Evolutionary conservation across 768 basidiomycete species (phyloP), one percentile per base, ranked within the genome.

Genomic region (Kwoniella pini): DNA sequence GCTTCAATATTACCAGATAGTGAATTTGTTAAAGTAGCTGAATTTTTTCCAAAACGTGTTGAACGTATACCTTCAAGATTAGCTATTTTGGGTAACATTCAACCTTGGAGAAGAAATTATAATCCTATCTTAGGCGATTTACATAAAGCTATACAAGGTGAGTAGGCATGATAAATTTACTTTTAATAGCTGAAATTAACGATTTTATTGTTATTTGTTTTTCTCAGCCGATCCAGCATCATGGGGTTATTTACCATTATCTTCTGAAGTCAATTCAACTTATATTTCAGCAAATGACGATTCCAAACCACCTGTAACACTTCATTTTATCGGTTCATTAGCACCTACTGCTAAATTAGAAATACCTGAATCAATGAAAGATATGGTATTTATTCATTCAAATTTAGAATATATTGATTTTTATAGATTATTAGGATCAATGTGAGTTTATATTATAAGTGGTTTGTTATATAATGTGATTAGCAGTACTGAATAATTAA

Each of bases 11-110:
- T 53, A 30, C 61, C 61, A 4, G 57, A 58, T 36, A 48, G 36
- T 27, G 44, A 53, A 31, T 17, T 13, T 3, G 54, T 60, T 30
- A 17, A 38, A 21, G 58, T 60, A 26, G 33, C 58, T 22, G 40
- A 42, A 26, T 52, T 44, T 43, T 52, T 60, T 33, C 58, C 58
- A n/a, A 52, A 53, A 45, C 50, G 42, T 22, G 40, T 50, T 21
- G 58, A 60, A 31, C 48, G 49, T 42, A 39, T 62, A 9, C 61
- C 61, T 1, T 62, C 61, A 10, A 43, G 61, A 36, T 26, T 62
- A 13, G 61, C 54, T 1, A 62, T 62, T 33, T 33, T 62, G n/a
- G 61, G 61, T 31, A 57, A 57, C 46, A 53, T 62, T 26, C 48
- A 56, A 36, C 38, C 54, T 12, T 56, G 40, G 48, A 55, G 54